Base-by-base conservation (phyloP, 1,284 basidiomycete species). In the Marasmius tenuissimus region DNA sequence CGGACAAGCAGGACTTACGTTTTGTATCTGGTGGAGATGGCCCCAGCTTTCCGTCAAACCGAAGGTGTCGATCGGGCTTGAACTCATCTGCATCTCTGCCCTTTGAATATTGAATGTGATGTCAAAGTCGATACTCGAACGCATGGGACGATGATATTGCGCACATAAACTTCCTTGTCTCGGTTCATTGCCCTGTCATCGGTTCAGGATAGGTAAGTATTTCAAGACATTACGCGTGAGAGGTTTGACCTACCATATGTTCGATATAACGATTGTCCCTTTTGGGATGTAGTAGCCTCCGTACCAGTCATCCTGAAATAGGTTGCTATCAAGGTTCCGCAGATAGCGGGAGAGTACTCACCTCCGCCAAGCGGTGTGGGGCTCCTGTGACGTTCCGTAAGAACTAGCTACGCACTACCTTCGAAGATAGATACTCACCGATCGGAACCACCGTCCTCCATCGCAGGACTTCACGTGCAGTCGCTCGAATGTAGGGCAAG, bases 221-320 rank as follows among this genome's bases (percentile, higher is more conserved):
- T 7, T 34, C 27, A 1, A 8, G n/a, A 4, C 7, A 6, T 27
- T 27, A 27, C 27, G 27, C 4, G 27, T 27, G 27, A 4, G 4
- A 2, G 4, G 27, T 27, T 38, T 18, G 33, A 59, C 65, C 20
- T 45, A 71, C 70, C 70, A 71, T 40, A 69, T 62, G 52, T 72
- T 72, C 8, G 65, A 64, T 48, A 72, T 58, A 18, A 65, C 61
- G 18, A 64, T 56, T 14, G 63, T 48, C 10, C 63, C 63, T 64
- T 20, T 51, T 2, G 70, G 69, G 16, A 73, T 70, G 56, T 69
- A 69, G 54, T 70, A 72, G 8, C 70, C 71, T 55, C 73, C 71
- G 51, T 78, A 73, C 18, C 67, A 61, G 22, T 72, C 69, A 52
- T 78, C 77, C 39, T 59, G 66, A 57, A 53, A 58, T 7, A 49